These are phyloP conservation scores for Mollisia scopiformis DNA, from an alignment of 2,329 filamentous ascomycete species.

Conservation along the genomic window DNA sequence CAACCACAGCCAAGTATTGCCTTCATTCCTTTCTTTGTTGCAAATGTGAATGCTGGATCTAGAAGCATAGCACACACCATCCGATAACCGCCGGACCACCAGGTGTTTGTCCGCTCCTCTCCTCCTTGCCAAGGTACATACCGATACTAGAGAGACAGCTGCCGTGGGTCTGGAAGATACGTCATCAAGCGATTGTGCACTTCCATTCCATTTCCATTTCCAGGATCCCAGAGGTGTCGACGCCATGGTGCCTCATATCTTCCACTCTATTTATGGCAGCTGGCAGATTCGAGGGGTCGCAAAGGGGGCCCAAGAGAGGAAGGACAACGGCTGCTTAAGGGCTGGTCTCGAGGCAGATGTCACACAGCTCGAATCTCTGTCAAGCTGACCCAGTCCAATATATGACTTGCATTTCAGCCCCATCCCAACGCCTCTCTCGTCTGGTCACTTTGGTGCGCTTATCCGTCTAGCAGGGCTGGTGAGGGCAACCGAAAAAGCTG, in stretches of 20 bases:
- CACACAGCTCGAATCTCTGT: not conserved
- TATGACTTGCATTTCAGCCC: slow-evolving; percentile 14
- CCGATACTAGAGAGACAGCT: too few relatives aligned
- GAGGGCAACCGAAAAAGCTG: slow-evolving; percentile 14
- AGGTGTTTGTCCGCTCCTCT: too few relatives aligned
- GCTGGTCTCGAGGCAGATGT: slow-evolving; percentile 1
- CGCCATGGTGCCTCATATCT: not conserved
- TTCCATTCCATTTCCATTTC: not conserved
- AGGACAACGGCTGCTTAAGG: not conserved
- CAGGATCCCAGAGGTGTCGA: not conserved
- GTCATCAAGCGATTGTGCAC: not conserved
- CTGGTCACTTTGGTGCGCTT: not conserved
- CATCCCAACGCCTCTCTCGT: slow-evolving; percentile 1
- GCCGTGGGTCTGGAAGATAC: not conserved
- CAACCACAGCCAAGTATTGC: not conserved
- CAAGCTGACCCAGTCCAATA: slow-evolving; percentile 4
- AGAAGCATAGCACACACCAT: too few relatives aligned
- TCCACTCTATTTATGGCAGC: not conserved
- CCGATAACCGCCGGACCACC: too few relatives aligned
- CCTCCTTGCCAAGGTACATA: too few relatives aligned
- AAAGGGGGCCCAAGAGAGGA: too few relatives aligned
- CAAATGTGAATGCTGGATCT: not conserved
- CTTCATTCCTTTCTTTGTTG: not conserved
- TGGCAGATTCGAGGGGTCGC: slow-evolving; percentile 3
- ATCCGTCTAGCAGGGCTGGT: not conserved